Percentiles rank a stretch among this genome's conserved stretches.
These are phyloP conservation scores for Carex myosuroides DNA, from an alignment of 176 grass and related monocot species.

Conservation along the genomic window DNA sequence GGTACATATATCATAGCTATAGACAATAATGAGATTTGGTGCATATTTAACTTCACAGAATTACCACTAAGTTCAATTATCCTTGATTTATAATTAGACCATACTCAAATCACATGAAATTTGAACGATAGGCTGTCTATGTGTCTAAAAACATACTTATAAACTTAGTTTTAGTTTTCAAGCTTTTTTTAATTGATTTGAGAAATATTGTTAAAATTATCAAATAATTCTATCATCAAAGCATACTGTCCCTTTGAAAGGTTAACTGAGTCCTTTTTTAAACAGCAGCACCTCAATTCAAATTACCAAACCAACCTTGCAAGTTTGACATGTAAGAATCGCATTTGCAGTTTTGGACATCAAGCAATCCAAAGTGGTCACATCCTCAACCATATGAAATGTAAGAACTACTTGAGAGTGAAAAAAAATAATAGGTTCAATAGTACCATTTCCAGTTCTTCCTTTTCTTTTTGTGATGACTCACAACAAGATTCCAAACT, in stretches of 20 bases:
- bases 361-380: background rate
- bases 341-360: background rate
- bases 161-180: background rate
- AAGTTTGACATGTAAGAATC: background rate
- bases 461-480: slow-evolving; percentile 64
- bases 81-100: background rate
- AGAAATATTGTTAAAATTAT: background rate
- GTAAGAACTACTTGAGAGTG: background rate
- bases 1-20: background rate
- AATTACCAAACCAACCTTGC: background rate
- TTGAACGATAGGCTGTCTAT: background rate
- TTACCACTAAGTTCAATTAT: background rate
- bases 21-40: background rate
- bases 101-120: background rate
- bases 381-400: background rate
- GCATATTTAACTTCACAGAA: background rate
- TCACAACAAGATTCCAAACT: slow-evolving; percentile 44
- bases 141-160: background rate
- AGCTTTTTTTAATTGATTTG: background rate
- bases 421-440: slow-evolving; percentile 5
- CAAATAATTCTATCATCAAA: background rate
- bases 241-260: background rate
- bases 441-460: slow-evolving; percentile 77
- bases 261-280: background rate
- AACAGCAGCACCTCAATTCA: background rate